Evolutionary conservation across 371 early-diverging fungal species (phyloP).

Genomic region (Thermomucor indicae-seudaticae): DNA sequence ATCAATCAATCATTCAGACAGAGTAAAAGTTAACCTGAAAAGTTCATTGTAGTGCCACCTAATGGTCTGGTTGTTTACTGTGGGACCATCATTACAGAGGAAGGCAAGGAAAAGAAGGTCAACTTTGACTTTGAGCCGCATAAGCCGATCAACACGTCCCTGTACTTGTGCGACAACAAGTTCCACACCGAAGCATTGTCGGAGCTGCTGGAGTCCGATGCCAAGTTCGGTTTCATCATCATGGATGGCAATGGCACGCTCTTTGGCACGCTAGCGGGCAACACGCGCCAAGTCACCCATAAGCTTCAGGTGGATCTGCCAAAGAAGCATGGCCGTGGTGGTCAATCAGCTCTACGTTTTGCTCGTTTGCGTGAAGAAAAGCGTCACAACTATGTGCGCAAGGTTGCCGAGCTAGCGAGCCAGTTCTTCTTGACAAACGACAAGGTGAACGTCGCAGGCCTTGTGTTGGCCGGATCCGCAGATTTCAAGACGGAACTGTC

Average conservation of each 20-base stretch:
- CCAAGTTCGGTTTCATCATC: slow-evolving; percentile 96
- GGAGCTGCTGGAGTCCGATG: slow-evolving; percentile 90
- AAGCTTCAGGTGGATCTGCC: slow-evolving; percentile 94
- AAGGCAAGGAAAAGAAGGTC: slow-evolving; percentile 98
- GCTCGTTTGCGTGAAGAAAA: slow-evolving; percentile 97
- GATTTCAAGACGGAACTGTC: slow-evolving; percentile 96
- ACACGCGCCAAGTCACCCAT: slow-evolving; percentile 92
- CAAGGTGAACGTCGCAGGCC: slow-evolving; percentile 88
- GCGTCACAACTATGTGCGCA: slow-evolving; percentile 97
- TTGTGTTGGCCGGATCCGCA: slow-evolving; percentile 94
- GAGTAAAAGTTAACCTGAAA: too few species aligned
- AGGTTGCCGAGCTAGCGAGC: slow-evolving; percentile 93
- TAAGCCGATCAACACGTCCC: slow-evolving; percentile 97
- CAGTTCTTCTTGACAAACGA: slow-evolving; percentile 92
- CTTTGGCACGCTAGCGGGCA: slow-evolving; percentile 94
- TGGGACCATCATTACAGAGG: slow-evolving; percentile 93
- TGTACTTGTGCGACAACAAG: slow-evolving; percentile 98
- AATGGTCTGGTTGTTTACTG: slow-evolving; percentile 92
- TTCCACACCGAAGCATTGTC: slow-evolving; percentile 96
- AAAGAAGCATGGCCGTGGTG: slow-evolving; percentile 99
- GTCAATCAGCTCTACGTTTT: slow-evolving; percentile 98
- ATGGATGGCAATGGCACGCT: slow-evolving; percentile 98
- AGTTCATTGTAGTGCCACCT: slow-evolving; percentile 56
- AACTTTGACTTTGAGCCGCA: slow-evolving; percentile 97
- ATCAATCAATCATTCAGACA: too few species aligned